Percentiles rank a stretch among this genome's conserved stretches.
These are phyloP conservation scores for Leonotis leonurus DNA, from an alignment of 257 asterid species.

Conservation along the genomic window DNA sequence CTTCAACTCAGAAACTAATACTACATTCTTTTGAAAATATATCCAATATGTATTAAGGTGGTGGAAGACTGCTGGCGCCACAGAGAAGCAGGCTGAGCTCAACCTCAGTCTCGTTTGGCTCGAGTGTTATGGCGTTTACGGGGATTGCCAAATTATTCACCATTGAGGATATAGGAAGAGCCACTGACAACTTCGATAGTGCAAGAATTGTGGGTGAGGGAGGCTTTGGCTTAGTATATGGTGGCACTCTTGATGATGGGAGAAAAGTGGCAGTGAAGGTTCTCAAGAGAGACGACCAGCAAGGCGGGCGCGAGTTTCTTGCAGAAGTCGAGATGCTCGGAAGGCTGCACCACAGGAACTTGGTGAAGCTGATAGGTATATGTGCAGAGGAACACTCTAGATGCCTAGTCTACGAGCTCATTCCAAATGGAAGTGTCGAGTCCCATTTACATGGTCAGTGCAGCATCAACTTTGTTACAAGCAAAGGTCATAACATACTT, in stretches of 20 bases:
- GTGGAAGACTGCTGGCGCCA: conserved; percentile 29
- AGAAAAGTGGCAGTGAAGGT: conserved; percentile 71
- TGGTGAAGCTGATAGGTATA: conserved; percentile 79
- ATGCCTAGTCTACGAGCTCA: conserved; percentile 74
- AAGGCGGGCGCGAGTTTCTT: conserved; percentile 77
- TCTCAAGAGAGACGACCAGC: conserved; percentile 74
- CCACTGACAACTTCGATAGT: conserved; percentile 47
- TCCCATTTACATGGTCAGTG: conserved; percentile 79
- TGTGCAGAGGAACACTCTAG: conserved; percentile 63
- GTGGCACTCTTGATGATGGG: conserved; percentile 80
- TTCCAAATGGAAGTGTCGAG: conserved; percentile 93
- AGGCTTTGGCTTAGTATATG: conserved; percentile 83
- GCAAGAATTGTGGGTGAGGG: conserved; percentile 77
- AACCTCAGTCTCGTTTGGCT: conserved; percentile 49
- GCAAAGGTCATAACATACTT: neutral
- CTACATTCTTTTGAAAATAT: neutral
- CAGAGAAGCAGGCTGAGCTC: conserved; percentile 56
- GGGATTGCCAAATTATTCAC: conserved; percentile 64
- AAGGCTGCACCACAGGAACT: conserved; percentile 75
- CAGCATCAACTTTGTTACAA: neutral
- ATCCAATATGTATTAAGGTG: conserved; percentile 20
- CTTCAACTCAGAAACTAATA: too few relatives aligned
- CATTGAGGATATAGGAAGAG: conserved; percentile 47
- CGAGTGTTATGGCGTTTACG: conserved; percentile 57
- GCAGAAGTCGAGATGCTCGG: conserved; percentile 97